Conservation (phyloP, 2,329 filamentous ascomycete genomes). For the Diaporthe nobilis region DNA sequence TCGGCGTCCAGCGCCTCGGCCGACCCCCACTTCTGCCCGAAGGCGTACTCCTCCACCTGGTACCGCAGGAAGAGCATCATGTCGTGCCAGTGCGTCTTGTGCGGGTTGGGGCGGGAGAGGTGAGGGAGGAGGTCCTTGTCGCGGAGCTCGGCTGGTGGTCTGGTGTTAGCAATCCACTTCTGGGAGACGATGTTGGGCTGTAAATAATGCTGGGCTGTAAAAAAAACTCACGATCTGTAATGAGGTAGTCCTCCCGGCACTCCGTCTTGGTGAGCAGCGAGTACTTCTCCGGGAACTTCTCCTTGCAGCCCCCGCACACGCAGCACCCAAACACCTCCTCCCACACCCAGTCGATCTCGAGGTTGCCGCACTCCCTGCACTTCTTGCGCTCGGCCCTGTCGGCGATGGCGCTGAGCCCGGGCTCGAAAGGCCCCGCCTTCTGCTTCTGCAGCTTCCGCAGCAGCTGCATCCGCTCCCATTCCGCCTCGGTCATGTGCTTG, state of each 20-base stretch:
- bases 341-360: constrained; percentile 97
- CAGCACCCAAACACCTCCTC: constrained; percentile 83
- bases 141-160: constrained; percentile 81
- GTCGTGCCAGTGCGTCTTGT: constrained; percentile 96
- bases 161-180: not conserved
- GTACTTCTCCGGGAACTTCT: constrained; percentile 92
- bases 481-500: constrained; percentile 87
- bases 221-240: constrained; percentile 83
- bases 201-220: not conserved
- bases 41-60: constrained; percentile 95
- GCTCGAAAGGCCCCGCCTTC: constrained; percentile 88
- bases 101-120: constrained; percentile 90
- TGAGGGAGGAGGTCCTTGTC: constrained; percentile 90
- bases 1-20: constrained; percentile 88
- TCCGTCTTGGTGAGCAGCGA: constrained; percentile 97
- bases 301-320: constrained; percentile 89
- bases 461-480: constrained; percentile 90
- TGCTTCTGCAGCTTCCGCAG: constrained; percentile 79
- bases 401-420: constrained; percentile 82
- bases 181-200: not conserved
- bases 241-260: constrained; percentile 92
- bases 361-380: constrained; percentile 84
- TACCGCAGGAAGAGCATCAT: constrained; percentile 98
- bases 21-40: constrained; percentile 91
- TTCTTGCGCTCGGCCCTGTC: constrained; percentile 76